phyloP scores from a whole-genome alignment of 495 filamentous ascomycete species.

The Neurospora pannonica region DNA sequence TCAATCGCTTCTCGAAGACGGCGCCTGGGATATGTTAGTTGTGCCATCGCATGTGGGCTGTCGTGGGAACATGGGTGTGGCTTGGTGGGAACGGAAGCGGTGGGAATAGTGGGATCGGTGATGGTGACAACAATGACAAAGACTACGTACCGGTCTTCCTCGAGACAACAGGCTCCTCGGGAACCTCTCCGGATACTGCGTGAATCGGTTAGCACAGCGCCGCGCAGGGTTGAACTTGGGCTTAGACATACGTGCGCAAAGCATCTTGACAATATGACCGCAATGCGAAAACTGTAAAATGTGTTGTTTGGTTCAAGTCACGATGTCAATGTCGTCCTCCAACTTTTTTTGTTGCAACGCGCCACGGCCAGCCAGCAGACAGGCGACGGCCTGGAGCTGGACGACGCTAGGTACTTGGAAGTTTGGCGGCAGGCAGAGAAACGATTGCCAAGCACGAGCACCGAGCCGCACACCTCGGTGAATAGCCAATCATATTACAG shows the following conservation, averaged over 20 bases:
- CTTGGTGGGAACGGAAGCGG: neutral
- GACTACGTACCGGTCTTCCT: slow-evolving; percentile 70
- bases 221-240: neutral
- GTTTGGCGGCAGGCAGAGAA: slow-evolving; percentile 1
- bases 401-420: neutral
- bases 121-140: neutral
- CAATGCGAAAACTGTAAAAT: neutral
- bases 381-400: slow-evolving; percentile 1
- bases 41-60: neutral
- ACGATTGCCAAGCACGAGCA: neutral
- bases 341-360: slow-evolving; percentile 16
- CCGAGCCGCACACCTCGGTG: slow-evolving; percentile 1
- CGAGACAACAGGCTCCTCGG: slow-evolving; percentile 89
- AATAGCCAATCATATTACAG: neutral
- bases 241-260: slow-evolving; percentile 55
- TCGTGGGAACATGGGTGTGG: neutral
- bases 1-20: slow-evolving; percentile 88
- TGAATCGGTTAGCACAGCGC: slow-evolving; percentile 8
- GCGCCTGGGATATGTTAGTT: slow-evolving; percentile 46
- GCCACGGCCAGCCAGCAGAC: neutral
- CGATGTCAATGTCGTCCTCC: neutral
- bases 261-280: slow-evolving; percentile 35
- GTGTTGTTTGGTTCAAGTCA: neutral
- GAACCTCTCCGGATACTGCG: slow-evolving; percentile 92
- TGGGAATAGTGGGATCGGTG: neutral